Conservation (phyloP, 208 protist genomes). For the Leishmania turanica region DNA sequence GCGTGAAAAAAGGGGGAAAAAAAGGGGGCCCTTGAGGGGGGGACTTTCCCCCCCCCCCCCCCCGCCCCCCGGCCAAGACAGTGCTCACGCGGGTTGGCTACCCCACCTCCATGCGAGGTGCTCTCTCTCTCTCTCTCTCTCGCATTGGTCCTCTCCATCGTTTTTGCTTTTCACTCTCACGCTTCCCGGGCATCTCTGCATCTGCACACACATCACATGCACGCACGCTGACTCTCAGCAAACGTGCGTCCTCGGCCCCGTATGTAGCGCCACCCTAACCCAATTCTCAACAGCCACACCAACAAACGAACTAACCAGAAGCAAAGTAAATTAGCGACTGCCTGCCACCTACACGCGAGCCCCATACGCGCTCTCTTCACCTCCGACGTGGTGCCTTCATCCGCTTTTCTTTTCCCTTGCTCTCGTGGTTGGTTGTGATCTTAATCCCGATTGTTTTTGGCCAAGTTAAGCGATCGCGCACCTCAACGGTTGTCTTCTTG, state of each 20-base stretch:
- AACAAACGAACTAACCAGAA: neutral
- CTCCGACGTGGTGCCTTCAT: neutral
- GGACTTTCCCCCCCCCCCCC: too few species aligned
- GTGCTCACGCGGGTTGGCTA: neutral
- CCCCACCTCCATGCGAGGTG: neutral
- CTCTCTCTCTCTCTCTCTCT: neutral
- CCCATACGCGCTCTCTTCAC: neutral
- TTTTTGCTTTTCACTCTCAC: neutral
- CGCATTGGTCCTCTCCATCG: neutral
- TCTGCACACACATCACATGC: neutral
- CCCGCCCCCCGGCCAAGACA: too few species aligned
- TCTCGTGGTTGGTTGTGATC: neutral
- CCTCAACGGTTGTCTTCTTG: neutral
- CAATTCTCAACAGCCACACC: neutral
- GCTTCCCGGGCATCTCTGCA: neutral
- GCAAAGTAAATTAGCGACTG: neutral
- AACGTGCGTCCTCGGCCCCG: neutral
- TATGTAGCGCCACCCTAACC: neutral
- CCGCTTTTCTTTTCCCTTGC: neutral
- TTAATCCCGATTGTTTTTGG: too few species aligned
- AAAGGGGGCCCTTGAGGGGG: neutral
- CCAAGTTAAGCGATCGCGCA: neutral
- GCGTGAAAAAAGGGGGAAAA: neutral
- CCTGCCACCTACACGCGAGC: neutral
- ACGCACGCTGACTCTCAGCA: neutral